phyloP scores from a whole-genome alignment of 2,329 filamentous ascomycete genomes.

The Bertia moriformis region DNA sequence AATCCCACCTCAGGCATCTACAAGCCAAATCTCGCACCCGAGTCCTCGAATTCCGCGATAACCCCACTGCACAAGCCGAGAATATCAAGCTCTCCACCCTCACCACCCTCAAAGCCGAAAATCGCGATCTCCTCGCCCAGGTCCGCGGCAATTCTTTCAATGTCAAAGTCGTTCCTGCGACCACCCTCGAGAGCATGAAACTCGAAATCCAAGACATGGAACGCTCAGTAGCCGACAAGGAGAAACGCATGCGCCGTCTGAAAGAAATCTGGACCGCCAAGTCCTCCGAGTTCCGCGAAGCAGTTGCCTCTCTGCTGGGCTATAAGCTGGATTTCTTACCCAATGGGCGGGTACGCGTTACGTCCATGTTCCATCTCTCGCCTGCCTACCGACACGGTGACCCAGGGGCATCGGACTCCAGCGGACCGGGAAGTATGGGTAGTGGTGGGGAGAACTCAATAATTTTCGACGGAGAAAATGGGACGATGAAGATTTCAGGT shows the following conservation, averaged over 20 bases:
- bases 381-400: conserved; percentile 14
- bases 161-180: conserved; percentile 47
- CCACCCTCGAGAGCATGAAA: conserved; percentile 60
- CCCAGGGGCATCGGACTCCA: background rate
- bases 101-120: conserved; percentile 65
- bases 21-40: conserved; percentile 33
- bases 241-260: conserved; percentile 72
- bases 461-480: conserved; percentile 82
- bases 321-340: conserved; percentile 94
- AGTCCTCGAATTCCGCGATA: conserved; percentile 74
- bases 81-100: conserved; percentile 73
- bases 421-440: conserved; percentile 3
- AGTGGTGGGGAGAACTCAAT: conserved; percentile 61
- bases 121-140: conserved; percentile 65
- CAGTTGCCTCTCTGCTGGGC: conserved; percentile 78
- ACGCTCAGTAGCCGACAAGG: conserved; percentile 53
- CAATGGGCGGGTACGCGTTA: conserved; percentile 91
- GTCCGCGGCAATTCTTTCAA: conserved; percentile 35
- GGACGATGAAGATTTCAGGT: conserved; percentile 94
- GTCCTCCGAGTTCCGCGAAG: conserved; percentile 86
- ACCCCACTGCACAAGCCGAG: conserved; percentile 76
- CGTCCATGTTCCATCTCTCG: conserved; percentile 67
- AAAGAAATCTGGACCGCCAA: conserved; percentile 90
- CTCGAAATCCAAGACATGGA: conserved; percentile 62
- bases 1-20: conserved; percentile 41